A percentile compares a stretch with the other conserved stretches of the same genome.
Conservation (phyloP, 495 filamentous ascomycete species). For the Penicillium crystallinum region DNA sequence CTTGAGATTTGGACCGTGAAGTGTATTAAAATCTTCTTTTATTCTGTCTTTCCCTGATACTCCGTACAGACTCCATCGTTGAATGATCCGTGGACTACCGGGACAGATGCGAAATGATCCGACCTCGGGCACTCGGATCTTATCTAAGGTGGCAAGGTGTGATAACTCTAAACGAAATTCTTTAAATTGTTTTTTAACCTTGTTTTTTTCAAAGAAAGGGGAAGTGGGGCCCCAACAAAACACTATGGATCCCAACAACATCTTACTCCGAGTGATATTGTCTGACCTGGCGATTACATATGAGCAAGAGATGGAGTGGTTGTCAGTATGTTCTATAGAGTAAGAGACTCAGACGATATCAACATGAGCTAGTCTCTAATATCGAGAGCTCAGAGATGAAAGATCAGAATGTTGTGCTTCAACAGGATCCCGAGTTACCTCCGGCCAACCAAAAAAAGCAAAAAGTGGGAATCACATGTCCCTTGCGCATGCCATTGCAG, state of each 20-base stretch:
- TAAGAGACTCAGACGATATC: no score
- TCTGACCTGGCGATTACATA: neutral
- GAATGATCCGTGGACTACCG: neutral
- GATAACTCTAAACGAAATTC: neutral
- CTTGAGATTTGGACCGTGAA: no score
- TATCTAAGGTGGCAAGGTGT: conserved; percentile 8
- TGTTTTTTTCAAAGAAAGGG: conserved; percentile 5
- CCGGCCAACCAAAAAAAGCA: neutral
- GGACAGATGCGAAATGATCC: no score
- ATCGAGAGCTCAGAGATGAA: no score
- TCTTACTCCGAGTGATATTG: neutral
- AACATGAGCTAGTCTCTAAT: no score
- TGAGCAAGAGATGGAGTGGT: no score
- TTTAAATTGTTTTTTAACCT: no score
- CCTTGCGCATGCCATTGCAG: conserved; percentile 8
- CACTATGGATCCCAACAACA: conserved; percentile 5
- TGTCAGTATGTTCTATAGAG: no score
- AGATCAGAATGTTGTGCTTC: neutral
- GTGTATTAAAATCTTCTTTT: no score
- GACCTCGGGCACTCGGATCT: no score
- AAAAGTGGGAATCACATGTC: conserved; percentile 9
- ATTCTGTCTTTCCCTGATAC: no score
- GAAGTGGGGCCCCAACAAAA: conserved; percentile 11
- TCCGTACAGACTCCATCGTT: no score
- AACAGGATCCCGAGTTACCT: neutral